Evolutionary conservation across 2,329 filamentous ascomycete species (phyloP), one percentile per base, ranked within the genome.

Genomic region (Nannizziopsis arthrosporioides): DNA sequence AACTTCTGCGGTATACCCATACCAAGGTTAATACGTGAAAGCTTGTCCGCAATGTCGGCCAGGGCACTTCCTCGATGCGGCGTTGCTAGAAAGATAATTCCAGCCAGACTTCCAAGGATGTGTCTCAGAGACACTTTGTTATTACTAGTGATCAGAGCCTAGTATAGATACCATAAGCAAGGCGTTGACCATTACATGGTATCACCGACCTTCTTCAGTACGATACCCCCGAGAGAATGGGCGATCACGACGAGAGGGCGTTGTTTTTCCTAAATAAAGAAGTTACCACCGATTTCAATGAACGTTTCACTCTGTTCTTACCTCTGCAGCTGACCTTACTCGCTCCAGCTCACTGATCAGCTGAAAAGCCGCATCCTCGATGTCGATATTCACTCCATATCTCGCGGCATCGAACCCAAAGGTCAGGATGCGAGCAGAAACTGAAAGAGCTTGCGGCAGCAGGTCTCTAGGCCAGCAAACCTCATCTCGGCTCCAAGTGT

Each of bases 391-490:
- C 17, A 27, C 22, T 5, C 18, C 22, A 19, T 31, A 40, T 31
- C 36, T 37, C 17, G 35, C 36, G 8, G 36, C 22, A 19, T 47
- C 22, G 15, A 39, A 47, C 19, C 44, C 44, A 18, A 47, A 47
- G 15, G 36, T 39, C n/a, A 47, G 22, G 19, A 41, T 17, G 17
- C 44, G 44, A 17, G 22, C 36, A 17, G 15, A 14, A 8, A 15
- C 10, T 17, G 10, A 11, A 30, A 47, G 36, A 10, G 35, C 35
- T 31, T 15, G 22, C 2, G 35, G 44, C 12, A 47, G 31, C 14
- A 47, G 18, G 15, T 47, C 44, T 31, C 44, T 35, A 15, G 44
- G 44, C 44, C 44, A 47, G 15, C 44, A 47, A 22, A 47, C n/a
- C 14, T 31, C 36, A 18, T 32, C 36, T 8, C 15, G 9, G n/a